phyloP scores from a whole-genome alignment of 345 rosid genomes.

The Gossypium ekmanianum region DNA sequence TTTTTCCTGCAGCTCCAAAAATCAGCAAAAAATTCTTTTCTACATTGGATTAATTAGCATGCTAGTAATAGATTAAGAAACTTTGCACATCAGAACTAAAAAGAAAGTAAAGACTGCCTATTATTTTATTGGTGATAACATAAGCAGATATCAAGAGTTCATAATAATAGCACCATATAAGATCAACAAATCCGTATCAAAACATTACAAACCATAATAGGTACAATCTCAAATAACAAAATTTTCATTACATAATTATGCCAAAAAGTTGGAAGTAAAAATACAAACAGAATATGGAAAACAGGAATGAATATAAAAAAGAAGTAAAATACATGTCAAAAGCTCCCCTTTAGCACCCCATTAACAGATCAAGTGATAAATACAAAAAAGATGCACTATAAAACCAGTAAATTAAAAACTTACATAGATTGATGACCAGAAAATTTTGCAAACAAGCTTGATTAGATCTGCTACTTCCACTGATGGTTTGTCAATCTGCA shows the following conservation, averaged over 20 bases:
- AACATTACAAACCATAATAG: neutral
- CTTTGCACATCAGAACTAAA: neutral
- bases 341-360: neutral
- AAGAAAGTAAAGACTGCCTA: neutral
- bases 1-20: neutral
- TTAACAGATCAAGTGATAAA: neutral
- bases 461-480: constrained; percentile 86
- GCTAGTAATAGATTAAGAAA: neutral
- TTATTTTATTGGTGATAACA: neutral
- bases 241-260: neutral
- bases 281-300: neutral
- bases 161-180: neutral
- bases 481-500: constrained; percentile 75
- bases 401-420: constrained; percentile 29
- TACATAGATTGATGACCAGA: constrained; percentile 98
- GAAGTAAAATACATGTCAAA: neutral
- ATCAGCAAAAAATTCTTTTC: no score
- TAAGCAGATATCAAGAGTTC: neutral
- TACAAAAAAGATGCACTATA: neutral
- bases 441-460: constrained; percentile 95
- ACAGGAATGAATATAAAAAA: neutral
- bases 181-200: neutral
- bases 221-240: neutral
- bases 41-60: neutral
- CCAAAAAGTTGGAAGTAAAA: neutral